Percentiles rank a stretch among this genome's conserved stretches.
Evolutionary conservation across 73 alveolate genomes (phyloP).

Genomic region (Tetrahymena malaccensis): DNA sequence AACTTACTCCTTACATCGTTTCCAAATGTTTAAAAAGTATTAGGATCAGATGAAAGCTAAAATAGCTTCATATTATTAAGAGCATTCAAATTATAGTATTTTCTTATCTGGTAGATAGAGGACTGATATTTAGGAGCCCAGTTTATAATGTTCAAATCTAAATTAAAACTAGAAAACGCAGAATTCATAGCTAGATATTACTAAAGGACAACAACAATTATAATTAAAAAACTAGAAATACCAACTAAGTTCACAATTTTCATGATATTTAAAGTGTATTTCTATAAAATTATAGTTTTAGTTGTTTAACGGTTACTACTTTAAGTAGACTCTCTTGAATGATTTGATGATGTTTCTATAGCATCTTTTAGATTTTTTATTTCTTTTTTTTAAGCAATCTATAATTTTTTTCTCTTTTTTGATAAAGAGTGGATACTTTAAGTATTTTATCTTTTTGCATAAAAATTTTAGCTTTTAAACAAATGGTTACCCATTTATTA

Average conservation of each 20-base stretch:
- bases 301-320: background rate
- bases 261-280: background rate
- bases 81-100: too few relatives aligned
- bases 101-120: background rate
- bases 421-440: too few relatives aligned
- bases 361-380: background rate
- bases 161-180: background rate
- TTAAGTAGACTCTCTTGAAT: background rate
- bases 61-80: too few relatives aligned
- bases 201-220: background rate
- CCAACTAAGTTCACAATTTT: background rate
- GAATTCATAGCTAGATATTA: background rate
- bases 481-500: too few relatives aligned
- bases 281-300: background rate
- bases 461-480: too few relatives aligned
- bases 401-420: too few relatives aligned
- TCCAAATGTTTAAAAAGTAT: background rate
- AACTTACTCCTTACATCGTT: background rate
- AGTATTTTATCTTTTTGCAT: too few relatives aligned
- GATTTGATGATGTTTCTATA: background rate
- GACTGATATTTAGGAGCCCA: background rate
- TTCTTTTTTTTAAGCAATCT: background rate
- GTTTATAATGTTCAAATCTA: background rate
- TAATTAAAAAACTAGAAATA: background rate
- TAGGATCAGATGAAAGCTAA: background rate